These are phyloP conservation scores for Groenewaldozyma auringiensis DNA, from an alignment of 1,139 yeast genomes.

Conservation along the genomic window DNA sequence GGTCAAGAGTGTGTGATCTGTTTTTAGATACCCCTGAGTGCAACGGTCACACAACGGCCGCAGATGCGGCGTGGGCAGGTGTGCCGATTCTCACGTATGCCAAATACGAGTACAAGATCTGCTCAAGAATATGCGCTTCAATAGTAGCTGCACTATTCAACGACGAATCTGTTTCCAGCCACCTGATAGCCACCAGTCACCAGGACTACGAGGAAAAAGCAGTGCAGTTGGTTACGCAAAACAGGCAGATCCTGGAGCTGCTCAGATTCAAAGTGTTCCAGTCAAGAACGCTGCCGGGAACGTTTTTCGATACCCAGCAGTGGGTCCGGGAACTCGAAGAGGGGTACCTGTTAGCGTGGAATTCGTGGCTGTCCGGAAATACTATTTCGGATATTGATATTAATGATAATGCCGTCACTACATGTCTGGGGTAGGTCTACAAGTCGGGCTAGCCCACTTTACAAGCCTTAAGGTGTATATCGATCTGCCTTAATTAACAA, in stretches of 20 bases:
- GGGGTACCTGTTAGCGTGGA: slow-evolving; percentile 26
- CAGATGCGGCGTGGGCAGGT: slow-evolving; percentile 32
- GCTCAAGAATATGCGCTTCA: slow-evolving; percentile 30
- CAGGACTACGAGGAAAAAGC: slow-evolving; percentile 26
- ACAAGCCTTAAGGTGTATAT: neutral
- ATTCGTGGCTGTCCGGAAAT: slow-evolving; percentile 28
- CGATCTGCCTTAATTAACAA: neutral
- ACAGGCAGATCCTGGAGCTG: slow-evolving; percentile 17
- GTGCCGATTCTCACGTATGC: slow-evolving; percentile 31
- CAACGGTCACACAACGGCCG: slow-evolving; percentile 34
- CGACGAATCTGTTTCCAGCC: slow-evolving; percentile 13
- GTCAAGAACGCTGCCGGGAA: slow-evolving; percentile 20
- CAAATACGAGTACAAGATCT: slow-evolving; percentile 27
- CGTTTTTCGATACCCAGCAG: slow-evolving; percentile 26
- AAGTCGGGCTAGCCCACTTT: slow-evolving; percentile 10
- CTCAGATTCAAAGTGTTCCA: slow-evolving; percentile 23
- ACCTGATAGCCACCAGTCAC: slow-evolving; percentile 23
- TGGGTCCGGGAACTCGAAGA: slow-evolving; percentile 28
- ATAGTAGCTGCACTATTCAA: slow-evolving; percentile 25
- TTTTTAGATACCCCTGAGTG: slow-evolving; percentile 33
- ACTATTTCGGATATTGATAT: too few relatives aligned
- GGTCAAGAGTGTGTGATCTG: slow-evolving; percentile 30
- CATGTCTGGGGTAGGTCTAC: too few relatives aligned
- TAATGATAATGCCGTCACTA: too few relatives aligned
- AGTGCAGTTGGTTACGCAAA: slow-evolving; percentile 18